phyloP scores from a whole-genome alignment of 2,329 filamentous ascomycete genomes.

The Sclerotinia borealis region DNA sequence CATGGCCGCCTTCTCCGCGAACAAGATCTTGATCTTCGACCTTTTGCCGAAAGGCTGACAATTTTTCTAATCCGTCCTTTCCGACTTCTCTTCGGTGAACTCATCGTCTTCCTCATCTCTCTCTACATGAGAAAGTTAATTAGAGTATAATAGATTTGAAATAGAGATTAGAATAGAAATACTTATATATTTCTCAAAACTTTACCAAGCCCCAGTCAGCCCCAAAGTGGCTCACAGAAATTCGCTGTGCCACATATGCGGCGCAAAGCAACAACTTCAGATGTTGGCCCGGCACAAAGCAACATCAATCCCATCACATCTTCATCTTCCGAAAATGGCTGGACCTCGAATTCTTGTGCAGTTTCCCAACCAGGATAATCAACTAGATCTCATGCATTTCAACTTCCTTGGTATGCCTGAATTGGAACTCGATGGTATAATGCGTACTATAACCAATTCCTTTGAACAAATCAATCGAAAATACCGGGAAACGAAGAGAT shows the following conservation, averaged over 20 bases:
- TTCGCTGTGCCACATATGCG: too few species aligned
- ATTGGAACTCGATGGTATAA: not conserved
- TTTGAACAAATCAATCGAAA: not conserved
- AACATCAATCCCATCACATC: too few species aligned
- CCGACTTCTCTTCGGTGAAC: conserved; percentile 76
- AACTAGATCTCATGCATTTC: not conserved
- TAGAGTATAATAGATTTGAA: too few species aligned
- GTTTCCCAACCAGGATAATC: not conserved
- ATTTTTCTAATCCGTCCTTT: conserved; percentile 78
- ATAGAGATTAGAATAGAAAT: too few species aligned
- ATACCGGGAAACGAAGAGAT: not conserved
- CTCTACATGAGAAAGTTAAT: conserved; percentile 81
- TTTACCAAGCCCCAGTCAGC: too few species aligned
- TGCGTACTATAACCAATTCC: not conserved
- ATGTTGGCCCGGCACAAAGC: too few species aligned
- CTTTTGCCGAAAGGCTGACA: conserved; percentile 60
- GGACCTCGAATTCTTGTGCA: not conserved
- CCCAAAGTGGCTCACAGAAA: too few species aligned
- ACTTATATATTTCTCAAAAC: too few species aligned
- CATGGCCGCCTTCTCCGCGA: conserved; percentile 84
- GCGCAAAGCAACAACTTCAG: too few species aligned
- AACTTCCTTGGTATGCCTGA: not conserved
- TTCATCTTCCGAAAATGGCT: too few species aligned
- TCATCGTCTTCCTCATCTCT: conserved; percentile 78
- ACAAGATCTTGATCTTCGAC: conserved; percentile 68